phyloP scores from a whole-genome alignment of 148 eudicot species.

The Mesembryanthemum crystallinum region DNA sequence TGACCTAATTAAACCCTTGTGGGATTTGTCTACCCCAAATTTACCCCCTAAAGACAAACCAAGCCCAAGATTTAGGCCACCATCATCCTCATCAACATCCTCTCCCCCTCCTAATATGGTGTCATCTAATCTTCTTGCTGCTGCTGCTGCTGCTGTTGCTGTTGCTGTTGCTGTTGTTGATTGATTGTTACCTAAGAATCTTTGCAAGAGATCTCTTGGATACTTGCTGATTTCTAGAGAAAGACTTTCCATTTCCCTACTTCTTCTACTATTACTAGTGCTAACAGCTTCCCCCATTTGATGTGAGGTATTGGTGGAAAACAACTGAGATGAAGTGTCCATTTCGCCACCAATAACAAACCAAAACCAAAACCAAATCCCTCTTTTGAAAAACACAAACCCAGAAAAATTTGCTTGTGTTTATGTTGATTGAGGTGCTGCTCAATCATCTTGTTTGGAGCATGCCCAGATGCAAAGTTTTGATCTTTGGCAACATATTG shows the following conservation, averaged over 20 bases:
- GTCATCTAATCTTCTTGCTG: conserved; percentile 21
- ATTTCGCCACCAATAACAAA: conserved; percentile 21
- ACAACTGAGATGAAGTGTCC: conserved; percentile 29
- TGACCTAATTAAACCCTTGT: conserved; percentile 49
- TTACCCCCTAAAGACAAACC: conserved; percentile 87
- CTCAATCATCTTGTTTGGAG: conserved; percentile 27
- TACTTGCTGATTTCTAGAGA: conserved; percentile 45
- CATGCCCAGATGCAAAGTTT: conserved; percentile 33
- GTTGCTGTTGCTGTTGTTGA: conserved; percentile 8
- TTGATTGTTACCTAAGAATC: conserved; percentile 35
- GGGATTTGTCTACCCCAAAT: conserved; percentile 79
- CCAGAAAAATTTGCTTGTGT: background rate
- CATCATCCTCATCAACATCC: conserved; percentile 37
- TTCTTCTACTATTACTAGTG: conserved; percentile 13
- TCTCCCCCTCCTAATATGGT: conserved; percentile 16
- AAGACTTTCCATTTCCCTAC: conserved; percentile 49
- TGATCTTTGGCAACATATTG: conserved; percentile 26
- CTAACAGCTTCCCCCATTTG: conserved; percentile 35
- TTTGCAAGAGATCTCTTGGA: conserved; percentile 62
- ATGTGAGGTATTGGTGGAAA: conserved; percentile 23
- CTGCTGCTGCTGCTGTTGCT: too few relatives aligned
- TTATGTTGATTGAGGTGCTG: conserved; percentile 17
- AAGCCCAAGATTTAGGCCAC: conserved; percentile 73
- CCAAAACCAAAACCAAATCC: conserved; percentile 21
- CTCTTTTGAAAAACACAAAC: background rate